Conservation (phyloP, 768 basidiomycete genomes). For the Lactarius tabidus region DNA sequence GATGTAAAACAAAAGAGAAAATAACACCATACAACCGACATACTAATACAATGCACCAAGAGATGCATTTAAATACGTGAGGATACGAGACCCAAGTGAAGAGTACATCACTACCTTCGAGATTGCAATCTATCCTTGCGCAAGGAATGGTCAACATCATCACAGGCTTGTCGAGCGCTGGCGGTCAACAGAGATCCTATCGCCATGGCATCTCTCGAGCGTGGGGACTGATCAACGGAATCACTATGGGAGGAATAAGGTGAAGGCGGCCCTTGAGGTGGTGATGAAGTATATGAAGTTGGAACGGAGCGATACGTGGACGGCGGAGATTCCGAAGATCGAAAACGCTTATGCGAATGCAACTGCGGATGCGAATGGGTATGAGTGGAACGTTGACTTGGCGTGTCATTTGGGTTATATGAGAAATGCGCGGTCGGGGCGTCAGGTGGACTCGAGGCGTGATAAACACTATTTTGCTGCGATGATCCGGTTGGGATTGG, state of each 20-base stretch:
- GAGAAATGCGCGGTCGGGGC: constrained; percentile 8
- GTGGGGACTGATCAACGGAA: constrained; percentile 65
- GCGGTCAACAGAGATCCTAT: constrained; percentile 68
- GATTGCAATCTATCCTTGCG: constrained; percentile 10
- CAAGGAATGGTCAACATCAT: constrained; percentile 2
- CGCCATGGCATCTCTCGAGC: constrained; percentile 71
- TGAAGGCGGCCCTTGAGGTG: constrained; percentile 48
- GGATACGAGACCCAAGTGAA: constrained; percentile 6
- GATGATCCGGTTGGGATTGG: constrained; percentile 6
- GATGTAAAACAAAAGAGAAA: not conserved
- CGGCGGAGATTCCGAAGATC: constrained; percentile 23
- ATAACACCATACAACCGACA: constrained; percentile 11
- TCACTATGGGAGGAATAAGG: constrained; percentile 71
- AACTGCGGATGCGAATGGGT: constrained; percentile 8
- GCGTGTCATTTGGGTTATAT: not conserved
- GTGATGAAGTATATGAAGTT: constrained; percentile 28
- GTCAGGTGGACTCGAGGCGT: not conserved
- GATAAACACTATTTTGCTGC: constrained; percentile 7
- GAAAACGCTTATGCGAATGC: constrained; percentile 26
- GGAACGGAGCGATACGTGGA: constrained; percentile 63
- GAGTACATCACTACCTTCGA: not conserved
- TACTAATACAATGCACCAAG: constrained; percentile 9
- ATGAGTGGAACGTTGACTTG: constrained; percentile 8
- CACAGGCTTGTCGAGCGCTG: constrained; percentile 26
- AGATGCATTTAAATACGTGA: not conserved